Percentiles rank a stretch among this genome's conserved stretches.
Evolutionary conservation across 305 asterid genomes (phyloP).

Genomic region (Fraxinus paxiana): DNA sequence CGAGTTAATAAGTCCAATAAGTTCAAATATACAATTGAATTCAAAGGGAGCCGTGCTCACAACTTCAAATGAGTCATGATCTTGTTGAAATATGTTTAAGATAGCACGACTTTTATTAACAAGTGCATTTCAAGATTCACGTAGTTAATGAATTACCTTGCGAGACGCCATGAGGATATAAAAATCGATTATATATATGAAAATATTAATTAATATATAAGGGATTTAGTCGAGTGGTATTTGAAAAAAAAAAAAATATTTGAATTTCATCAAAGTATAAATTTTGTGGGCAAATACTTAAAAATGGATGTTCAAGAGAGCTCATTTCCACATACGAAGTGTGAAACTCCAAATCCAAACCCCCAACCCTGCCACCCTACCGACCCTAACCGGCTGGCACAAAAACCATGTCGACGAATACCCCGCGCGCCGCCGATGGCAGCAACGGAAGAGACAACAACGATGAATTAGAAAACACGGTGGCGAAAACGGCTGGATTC

Average conservation of each 20-base stretch:
- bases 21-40: background rate
- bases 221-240: background rate
- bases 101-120: background rate
- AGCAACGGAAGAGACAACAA: slow-evolving; percentile 15
- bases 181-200: too few species aligned
- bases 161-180: background rate
- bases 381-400: background rate
- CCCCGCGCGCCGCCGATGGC: slow-evolving; percentile 23
- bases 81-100: background rate
- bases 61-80: background rate
- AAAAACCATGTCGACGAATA: slow-evolving; percentile 24
- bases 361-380: background rate
- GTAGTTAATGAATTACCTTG: background rate
- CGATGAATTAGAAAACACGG: slow-evolving; percentile 23
- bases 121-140: background rate
- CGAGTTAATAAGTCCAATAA: too few species aligned
- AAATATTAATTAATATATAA: too few species aligned
- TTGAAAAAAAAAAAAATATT: background rate
- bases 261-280: background rate
- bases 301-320: background rate
- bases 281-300: background rate
- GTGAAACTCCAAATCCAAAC: background rate
- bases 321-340: background rate
- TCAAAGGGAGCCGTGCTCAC: background rate
- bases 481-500: slow-evolving; percentile 35